Conservation (phyloP, 2,329 filamentous ascomycete species). For the Fusarium proliferatum region DNA sequence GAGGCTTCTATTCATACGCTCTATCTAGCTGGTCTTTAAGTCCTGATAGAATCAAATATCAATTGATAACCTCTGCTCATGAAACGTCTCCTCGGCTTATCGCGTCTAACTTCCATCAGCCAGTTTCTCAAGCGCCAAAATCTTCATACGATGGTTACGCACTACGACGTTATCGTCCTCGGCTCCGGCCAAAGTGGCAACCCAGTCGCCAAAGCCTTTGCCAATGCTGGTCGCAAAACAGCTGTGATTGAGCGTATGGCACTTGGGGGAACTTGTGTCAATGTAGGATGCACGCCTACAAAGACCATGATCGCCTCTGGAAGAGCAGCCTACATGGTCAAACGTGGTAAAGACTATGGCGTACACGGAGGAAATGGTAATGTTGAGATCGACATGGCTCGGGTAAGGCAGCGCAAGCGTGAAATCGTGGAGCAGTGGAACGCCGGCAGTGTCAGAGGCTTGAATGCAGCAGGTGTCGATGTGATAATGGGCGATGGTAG, state of each 20-base stretch:
- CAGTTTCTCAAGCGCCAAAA: background rate
- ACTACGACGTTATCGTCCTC: constrained; percentile 55
- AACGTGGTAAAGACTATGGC: constrained; percentile 58
- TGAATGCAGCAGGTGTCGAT: constrained; percentile 56
- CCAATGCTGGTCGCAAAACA: constrained; percentile 56
- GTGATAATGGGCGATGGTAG: constrained; percentile 57
- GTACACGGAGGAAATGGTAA: constrained; percentile 47
- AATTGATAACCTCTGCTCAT: constrained; percentile 3
- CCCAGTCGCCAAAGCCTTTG: constrained; percentile 60
- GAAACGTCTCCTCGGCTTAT: constrained; percentile 11
- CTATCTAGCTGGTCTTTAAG: background rate
- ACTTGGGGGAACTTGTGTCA: constrained; percentile 65
- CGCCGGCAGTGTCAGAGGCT: constrained; percentile 57
- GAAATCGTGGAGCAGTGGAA: constrained; percentile 64
- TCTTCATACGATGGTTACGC: constrained; percentile 29
- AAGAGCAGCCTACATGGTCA: constrained; percentile 58
- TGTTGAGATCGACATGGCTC: constrained; percentile 58
- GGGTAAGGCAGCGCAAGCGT: constrained; percentile 62
- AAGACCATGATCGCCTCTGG: constrained; percentile 68
- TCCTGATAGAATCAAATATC: background rate
- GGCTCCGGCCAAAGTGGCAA: constrained; percentile 65
- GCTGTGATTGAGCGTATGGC: constrained; percentile 60
- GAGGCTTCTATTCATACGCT: background rate
- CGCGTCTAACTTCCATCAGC: background rate
- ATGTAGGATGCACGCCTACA: constrained; percentile 67